Conservation (phyloP, 805 yeast genomes). For the Maudiozyma saulgeensis region DNA sequence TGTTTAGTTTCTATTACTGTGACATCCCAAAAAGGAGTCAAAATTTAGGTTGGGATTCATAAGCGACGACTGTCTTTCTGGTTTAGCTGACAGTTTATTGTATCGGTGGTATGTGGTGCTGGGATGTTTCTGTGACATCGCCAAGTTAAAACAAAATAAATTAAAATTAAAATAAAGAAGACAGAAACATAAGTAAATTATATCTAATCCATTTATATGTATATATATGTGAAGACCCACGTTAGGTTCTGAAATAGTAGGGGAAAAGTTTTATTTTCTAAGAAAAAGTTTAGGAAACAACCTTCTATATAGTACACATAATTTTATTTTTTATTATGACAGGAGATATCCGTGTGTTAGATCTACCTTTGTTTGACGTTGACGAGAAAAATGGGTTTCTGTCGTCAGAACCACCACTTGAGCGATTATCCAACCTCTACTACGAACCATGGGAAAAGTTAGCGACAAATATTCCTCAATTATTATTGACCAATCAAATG, state of each 20-base stretch:
- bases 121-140: constrained; percentile 3
- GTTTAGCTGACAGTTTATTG: background rate
- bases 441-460: constrained; percentile 72
- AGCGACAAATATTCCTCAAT: constrained; percentile 50
- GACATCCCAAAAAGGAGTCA: background rate
- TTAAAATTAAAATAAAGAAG: too few species aligned
- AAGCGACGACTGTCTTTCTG: background rate
- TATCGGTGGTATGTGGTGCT: background rate
- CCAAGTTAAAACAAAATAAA: too few species aligned
- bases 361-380: constrained; percentile 56
- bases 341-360: constrained; percentile 27
- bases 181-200: background rate
- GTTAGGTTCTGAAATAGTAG: too few species aligned
- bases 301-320: background rate
- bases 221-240: background rate
- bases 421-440: constrained; percentile 48
- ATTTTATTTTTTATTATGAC: background rate
- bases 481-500: constrained; percentile 55
- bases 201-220: background rate
- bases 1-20: background rate
- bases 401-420: constrained; percentile 59
- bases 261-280: too few species aligned
- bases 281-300: too few species aligned
- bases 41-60: background rate
- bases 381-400: constrained; percentile 69